phyloP scores from a whole-genome alignment of 345 rosid species.

The Firmiana major region DNA sequence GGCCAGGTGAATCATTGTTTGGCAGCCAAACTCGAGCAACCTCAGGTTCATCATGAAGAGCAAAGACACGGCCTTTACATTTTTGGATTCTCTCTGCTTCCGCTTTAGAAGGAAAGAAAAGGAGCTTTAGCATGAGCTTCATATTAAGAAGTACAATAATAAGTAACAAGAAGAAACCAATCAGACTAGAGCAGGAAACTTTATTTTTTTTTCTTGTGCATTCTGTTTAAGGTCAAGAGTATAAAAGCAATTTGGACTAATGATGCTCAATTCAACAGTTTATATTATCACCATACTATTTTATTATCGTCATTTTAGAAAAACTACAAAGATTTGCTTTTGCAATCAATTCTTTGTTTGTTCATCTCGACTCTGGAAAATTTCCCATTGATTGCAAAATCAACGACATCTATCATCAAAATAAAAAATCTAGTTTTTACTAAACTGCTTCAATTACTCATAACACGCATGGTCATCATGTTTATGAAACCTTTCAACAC shows the following conservation, averaged over 20 bases:
- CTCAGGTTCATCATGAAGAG: conserved; percentile 94
- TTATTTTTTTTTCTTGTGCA: background rate
- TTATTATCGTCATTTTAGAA: background rate
- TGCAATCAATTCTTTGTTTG: too few species aligned
- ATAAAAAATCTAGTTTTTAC: background rate
- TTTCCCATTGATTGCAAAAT: background rate
- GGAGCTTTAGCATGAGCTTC: background rate
- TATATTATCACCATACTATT: background rate
- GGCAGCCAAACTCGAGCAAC: conserved; percentile 98
- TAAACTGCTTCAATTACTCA: background rate
- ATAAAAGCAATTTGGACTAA: conserved; percentile 1
- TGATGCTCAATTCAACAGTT: background rate
- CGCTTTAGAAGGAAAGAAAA: conserved; percentile 35
- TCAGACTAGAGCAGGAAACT: background rate
- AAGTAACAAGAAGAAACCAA: background rate
- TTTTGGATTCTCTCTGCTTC: conserved; percentile 93
- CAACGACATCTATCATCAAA: background rate
- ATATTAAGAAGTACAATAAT: background rate
- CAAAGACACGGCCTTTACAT: conserved; percentile 89
- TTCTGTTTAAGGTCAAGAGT: background rate
- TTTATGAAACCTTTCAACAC: background rate
- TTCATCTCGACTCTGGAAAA: background rate
- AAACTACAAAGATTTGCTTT: background rate
- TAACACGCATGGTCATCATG: background rate
- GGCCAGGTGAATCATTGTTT: conserved; percentile 88